Conservation (phyloP, 345 rosid genomes). For the Salix brachista region DNA sequence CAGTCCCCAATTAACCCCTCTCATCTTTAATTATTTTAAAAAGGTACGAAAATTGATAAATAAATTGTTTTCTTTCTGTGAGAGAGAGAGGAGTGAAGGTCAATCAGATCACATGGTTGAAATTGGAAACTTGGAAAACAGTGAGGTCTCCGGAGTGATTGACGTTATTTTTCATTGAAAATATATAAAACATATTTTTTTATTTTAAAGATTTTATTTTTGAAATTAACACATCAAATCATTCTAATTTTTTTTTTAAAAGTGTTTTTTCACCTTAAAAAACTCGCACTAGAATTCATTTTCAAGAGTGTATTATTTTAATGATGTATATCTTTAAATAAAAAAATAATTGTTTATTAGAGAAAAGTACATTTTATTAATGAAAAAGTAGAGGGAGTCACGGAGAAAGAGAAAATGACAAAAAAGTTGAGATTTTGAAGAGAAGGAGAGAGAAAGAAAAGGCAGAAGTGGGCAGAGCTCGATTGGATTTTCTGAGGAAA, state of each 20-base stretch:
- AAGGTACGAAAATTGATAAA: neutral
- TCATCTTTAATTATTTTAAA: neutral
- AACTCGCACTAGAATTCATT: no score
- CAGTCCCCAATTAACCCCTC: neutral
- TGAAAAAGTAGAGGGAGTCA: constrained; percentile 9
- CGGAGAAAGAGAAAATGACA: constrained; percentile 10
- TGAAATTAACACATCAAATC: no score
- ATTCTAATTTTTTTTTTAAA: no score
- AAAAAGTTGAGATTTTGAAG: neutral
- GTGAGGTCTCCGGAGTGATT: neutral
- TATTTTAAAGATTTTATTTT: no score
- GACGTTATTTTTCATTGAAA: no score
- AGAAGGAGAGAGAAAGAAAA: neutral
- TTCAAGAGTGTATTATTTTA: no score
- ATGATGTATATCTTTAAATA: no score
- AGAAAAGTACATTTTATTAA: neutral
- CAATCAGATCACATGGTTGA: neutral
- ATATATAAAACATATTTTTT: no score
- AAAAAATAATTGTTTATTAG: no score
- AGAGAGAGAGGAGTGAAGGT: neutral
- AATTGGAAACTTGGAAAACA: neutral
- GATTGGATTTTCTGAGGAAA: constrained; percentile 36
- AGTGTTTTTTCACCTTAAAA: no score
- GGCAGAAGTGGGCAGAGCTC: constrained; percentile 2
- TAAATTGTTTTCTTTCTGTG: neutral